A percentile compares a stretch with the other conserved stretches of the same genome.
Evolutionary conservation across 108 stramenopile genomes (phyloP).

Genomic region (Stephanodiscus minutulus): DNA sequence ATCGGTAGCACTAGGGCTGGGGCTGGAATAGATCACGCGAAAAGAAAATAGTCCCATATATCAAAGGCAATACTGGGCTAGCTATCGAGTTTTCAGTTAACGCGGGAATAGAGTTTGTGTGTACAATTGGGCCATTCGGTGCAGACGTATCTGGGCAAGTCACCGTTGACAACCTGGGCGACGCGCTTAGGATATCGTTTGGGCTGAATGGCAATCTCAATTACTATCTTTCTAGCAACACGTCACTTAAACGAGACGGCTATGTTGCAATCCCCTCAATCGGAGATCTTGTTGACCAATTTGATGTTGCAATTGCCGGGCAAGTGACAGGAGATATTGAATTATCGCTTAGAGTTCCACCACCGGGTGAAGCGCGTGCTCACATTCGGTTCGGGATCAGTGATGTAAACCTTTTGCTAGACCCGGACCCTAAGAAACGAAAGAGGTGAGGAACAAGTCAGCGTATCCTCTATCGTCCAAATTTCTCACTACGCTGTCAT

Average conservation of each 20-base stretch:
- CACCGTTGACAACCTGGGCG: slow-evolving; percentile 19
- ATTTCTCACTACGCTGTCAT: too few relatives aligned
- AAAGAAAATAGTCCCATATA: slow-evolving; percentile 23
- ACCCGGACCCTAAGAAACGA: slow-evolving; percentile 20
- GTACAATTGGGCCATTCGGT: slow-evolving; percentile 28
- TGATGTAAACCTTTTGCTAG: slow-evolving; percentile 37
- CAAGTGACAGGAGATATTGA: slow-evolving; percentile 6
- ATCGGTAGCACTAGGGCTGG: slow-evolving; percentile 28
- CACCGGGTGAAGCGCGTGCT: not conserved
- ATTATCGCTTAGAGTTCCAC: not conserved
- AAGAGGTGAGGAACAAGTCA: too few relatives aligned
- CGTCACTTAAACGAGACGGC: slow-evolving; percentile 2
- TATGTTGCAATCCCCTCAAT: slow-evolving; percentile 12
- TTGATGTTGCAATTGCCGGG: slow-evolving; percentile 22
- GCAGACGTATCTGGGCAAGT: slow-evolving; percentile 18
- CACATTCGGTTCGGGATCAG: slow-evolving; percentile 15
- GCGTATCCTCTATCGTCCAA: too few relatives aligned
- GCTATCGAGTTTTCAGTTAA: slow-evolving; percentile 18
- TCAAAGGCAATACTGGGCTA: slow-evolving; percentile 39
- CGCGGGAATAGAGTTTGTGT: slow-evolving; percentile 18
- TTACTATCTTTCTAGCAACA: slow-evolving; percentile 32
- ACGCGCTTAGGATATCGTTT: slow-evolving; percentile 17
- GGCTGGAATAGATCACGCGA: slow-evolving; percentile 16
- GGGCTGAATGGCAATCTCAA: slow-evolving; percentile 35
- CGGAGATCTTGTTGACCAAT: slow-evolving; percentile 10